phyloP scores from a whole-genome alignment of 2,329 filamentous ascomycete species.

The Mariannaea elegans region DNA sequence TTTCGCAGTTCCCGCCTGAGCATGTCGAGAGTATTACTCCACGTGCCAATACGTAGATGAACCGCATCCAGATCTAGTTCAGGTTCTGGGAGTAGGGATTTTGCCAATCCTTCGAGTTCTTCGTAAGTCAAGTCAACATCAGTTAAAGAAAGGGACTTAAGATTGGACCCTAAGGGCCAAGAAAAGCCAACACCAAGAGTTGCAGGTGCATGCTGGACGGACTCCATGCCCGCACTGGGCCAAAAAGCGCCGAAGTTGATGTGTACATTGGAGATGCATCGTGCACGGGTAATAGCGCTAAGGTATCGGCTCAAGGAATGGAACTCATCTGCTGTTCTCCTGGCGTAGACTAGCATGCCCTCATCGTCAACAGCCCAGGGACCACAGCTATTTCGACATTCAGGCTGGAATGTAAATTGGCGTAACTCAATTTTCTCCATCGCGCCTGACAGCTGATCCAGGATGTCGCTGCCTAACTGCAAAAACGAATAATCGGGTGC shows the following conservation, averaged over 20 bases:
- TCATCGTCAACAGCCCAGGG: background rate
- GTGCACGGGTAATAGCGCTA: background rate
- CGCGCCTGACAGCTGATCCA: background rate
- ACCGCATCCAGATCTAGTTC: background rate
- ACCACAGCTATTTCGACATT: background rate
- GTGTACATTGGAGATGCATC: background rate
- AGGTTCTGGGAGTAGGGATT: background rate
- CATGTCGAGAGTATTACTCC: background rate
- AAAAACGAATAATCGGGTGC: background rate
- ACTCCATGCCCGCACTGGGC: background rate
- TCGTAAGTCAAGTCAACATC: background rate
- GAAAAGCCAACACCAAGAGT: background rate
- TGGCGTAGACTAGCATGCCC: background rate
- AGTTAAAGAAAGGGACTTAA: background rate
- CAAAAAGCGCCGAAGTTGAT: background rate
- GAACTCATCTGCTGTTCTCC: background rate
- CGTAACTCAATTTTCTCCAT: background rate
- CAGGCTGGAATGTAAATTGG: slow-evolving; percentile 3
- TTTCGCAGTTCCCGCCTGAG: background rate
- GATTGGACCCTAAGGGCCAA: background rate
- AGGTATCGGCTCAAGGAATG: background rate
- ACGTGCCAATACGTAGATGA: background rate
- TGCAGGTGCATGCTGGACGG: background rate
- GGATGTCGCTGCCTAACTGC: background rate
- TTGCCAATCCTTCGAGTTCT: background rate